Percentiles rank a stretch among this genome's conserved stretches.
Evolutionary conservation across 257 asterid genomes (phyloP).

Genomic region (Nicotiana otophora): DNA sequence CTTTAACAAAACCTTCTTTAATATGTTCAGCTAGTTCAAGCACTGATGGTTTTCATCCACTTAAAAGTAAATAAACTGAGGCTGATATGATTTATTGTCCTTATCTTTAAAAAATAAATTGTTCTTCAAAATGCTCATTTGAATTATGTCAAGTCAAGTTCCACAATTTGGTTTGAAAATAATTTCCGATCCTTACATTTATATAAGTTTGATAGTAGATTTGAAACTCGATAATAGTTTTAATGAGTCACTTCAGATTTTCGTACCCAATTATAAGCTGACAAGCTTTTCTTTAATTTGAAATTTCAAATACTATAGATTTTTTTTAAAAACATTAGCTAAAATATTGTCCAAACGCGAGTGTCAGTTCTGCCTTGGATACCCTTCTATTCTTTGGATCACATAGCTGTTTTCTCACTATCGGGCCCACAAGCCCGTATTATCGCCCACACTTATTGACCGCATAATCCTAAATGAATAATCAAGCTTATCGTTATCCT

Average conservation of each 20-base stretch:
- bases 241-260: background rate
- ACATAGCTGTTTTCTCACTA: background rate
- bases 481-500: too few relatives aligned
- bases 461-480: background rate
- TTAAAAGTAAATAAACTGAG: too few relatives aligned
- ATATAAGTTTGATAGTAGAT: background rate
- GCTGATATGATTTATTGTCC: background rate
- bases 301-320: background rate
- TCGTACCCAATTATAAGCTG: background rate
- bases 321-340: background rate
- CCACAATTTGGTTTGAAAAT: background rate
- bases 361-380: background rate
- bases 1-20: too few relatives aligned
- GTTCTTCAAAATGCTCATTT: background rate
- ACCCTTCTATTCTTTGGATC: background rate
- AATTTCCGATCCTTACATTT: background rate
- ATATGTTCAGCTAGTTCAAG: too few relatives aligned
- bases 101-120: background rate
- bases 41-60: too few relatives aligned
- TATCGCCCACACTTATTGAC: background rate
- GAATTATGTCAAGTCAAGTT: background rate
- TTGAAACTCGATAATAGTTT: background rate
- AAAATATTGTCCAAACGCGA: background rate
- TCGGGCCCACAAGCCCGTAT: background rate
- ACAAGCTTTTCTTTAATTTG: background rate